Conservation (phyloP, 108 stramenopile genomes). For the Cyclotella atomus region DNA sequence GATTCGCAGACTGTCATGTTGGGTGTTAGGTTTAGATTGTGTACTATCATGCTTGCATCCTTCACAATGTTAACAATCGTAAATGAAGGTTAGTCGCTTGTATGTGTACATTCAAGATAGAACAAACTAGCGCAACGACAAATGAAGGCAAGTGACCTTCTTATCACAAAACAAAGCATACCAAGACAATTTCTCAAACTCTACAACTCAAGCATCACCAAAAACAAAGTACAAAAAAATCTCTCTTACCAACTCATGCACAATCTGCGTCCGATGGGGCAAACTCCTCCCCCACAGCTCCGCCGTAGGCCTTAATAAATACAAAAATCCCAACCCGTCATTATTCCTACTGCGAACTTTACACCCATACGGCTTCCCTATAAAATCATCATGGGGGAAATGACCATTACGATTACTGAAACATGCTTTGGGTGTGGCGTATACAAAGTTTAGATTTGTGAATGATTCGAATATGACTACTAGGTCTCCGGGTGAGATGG, state of each 20-base stretch:
- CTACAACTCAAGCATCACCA: too few relatives aligned
- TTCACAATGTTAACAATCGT: not conserved
- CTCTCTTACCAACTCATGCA: slow-evolving; percentile 74
- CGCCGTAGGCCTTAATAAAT: slow-evolving; percentile 87
- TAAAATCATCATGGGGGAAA: slow-evolving; percentile 91
- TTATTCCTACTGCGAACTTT: slow-evolving; percentile 80
- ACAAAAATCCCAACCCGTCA: slow-evolving; percentile 80
- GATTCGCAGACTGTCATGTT: slow-evolving; percentile 89
- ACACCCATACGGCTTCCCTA: slow-evolving; percentile 85
- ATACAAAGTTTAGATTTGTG: slow-evolving; percentile 83
- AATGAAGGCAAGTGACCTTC: too few relatives aligned
- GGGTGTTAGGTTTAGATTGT: slow-evolving; percentile 82
- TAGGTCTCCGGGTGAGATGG: slow-evolving; percentile 63
- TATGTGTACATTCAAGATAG: too few relatives aligned
- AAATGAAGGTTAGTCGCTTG: too few relatives aligned
- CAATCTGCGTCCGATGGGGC: slow-evolving; percentile 93
- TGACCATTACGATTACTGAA: slow-evolving; percentile 89
- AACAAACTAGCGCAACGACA: too few relatives aligned
- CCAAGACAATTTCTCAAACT: too few relatives aligned
- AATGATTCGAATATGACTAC: slow-evolving; percentile 89
- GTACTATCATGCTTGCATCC: slow-evolving; percentile 85
- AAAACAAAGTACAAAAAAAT: not conserved
- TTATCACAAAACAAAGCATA: too few relatives aligned
- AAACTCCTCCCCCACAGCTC: slow-evolving; percentile 91
- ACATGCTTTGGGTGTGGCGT: slow-evolving; percentile 66